Conservation (phyloP, 306 rosid species). For the Citrullus mucosospermus region DNA sequence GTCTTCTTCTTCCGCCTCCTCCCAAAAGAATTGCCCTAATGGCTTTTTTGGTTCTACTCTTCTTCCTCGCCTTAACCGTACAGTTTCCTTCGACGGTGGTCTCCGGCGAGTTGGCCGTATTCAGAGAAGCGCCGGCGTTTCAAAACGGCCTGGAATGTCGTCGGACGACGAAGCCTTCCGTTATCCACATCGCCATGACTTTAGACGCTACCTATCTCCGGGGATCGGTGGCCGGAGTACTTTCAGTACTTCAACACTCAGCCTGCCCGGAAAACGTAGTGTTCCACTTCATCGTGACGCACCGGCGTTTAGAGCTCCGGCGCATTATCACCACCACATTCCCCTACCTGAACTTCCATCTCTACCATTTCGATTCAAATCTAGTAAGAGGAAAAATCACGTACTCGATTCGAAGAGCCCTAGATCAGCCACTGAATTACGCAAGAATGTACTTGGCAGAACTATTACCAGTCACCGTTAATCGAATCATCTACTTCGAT, state of each 20-base stretch:
- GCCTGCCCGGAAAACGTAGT: slow-evolving; percentile 73
- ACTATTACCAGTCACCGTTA: slow-evolving; percentile 40
- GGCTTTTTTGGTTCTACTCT: background rate
- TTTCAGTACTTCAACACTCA: slow-evolving; percentile 82
- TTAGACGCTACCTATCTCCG: slow-evolving; percentile 77
- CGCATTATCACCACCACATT: slow-evolving; percentile 54
- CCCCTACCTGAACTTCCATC: slow-evolving; percentile 56
- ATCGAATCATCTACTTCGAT: slow-evolving; percentile 74
- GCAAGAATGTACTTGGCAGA: slow-evolving; percentile 82
- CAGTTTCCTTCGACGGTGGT: background rate
- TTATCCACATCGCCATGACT: slow-evolving; percentile 85
- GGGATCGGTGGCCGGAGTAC: slow-evolving; percentile 72
- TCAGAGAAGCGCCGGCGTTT: slow-evolving; percentile 83
- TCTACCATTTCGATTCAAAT: slow-evolving; percentile 63
- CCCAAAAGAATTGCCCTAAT: background rate
- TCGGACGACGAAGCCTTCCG: slow-evolving; percentile 17
- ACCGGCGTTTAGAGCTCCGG: slow-evolving; percentile 41
- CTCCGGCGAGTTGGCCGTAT: slow-evolving; percentile 24
- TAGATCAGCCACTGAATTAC: slow-evolving; percentile 86
- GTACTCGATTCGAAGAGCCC: slow-evolving; percentile 64
- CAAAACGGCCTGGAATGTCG: slow-evolving; percentile 67
- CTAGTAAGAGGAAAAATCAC: slow-evolving; percentile 76
- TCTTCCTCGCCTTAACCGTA: slow-evolving; percentile 1
- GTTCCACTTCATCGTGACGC: slow-evolving; percentile 71
- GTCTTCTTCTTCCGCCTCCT: background rate